Percentiles rank a stretch among this genome's conserved stretches.
These are phyloP conservation scores for Saturnispora kantuleensis DNA, from an alignment of 805 yeast species.

Conservation along the genomic window DNA sequence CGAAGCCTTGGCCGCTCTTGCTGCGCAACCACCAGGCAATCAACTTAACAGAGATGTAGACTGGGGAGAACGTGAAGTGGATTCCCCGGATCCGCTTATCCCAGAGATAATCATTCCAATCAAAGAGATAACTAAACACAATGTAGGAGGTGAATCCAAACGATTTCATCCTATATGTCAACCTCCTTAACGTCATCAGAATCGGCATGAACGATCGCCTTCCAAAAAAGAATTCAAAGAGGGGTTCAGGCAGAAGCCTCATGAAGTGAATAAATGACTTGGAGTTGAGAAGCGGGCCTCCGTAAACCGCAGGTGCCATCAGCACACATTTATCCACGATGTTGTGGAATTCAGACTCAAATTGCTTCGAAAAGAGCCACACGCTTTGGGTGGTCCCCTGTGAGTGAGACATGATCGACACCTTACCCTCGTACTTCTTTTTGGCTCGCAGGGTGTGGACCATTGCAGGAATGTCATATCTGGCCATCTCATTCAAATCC, in stretches of 20 bases:
- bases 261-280: slow-evolving; percentile 54
- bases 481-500: slow-evolving; percentile 81
- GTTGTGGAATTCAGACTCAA: slow-evolving; percentile 26
- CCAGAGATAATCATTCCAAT: slow-evolving; percentile 80
- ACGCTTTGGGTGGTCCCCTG: slow-evolving; percentile 91
- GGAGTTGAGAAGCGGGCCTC: slow-evolving; percentile 64
- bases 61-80: slow-evolving; percentile 80
- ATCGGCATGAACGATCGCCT: slow-evolving; percentile 67
- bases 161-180: slow-evolving; percentile 38
- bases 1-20: slow-evolving; percentile 35
- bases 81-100: slow-evolving; percentile 55
- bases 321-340: slow-evolving; percentile 64
- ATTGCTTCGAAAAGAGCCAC: slow-evolving; percentile 47
- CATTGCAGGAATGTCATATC: slow-evolving; percentile 66
- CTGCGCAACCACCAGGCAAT: slow-evolving; percentile 89
- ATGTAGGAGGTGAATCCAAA: slow-evolving; percentile 62
- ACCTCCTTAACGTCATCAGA: slow-evolving; percentile 49
- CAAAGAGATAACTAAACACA: slow-evolving; percentile 80
- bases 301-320: slow-evolving; percentile 85
- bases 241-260: slow-evolving; percentile 36
- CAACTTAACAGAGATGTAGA: slow-evolving; percentile 63
- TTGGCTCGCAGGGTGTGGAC: slow-evolving; percentile 45
- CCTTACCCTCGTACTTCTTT: slow-evolving; percentile 28
- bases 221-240: slow-evolving; percentile 56
- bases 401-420: slow-evolving; percentile 72